These are phyloP conservation scores for Suhomyces bribrorum DNA, from an alignment of 1,139 yeast genomes.

Conservation along the genomic window DNA sequence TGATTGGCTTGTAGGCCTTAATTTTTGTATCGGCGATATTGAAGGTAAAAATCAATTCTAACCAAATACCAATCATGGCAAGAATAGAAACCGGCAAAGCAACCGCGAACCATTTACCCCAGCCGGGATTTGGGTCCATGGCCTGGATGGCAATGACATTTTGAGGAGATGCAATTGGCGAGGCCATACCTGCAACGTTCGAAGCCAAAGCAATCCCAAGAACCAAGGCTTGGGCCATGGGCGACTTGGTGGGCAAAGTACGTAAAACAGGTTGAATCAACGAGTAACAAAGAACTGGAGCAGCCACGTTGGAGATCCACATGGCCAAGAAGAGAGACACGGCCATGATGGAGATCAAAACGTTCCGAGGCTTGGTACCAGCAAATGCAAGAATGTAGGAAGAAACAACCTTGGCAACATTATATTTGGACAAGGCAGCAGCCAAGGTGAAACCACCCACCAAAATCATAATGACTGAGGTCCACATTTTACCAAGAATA, in stretches of 20 bases:
- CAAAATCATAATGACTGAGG: conserved; percentile 83
- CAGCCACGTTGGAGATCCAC: conserved; percentile 97
- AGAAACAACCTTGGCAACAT: conserved; percentile 81
- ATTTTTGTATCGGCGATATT: conserved; percentile 51
- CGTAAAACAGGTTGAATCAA: conserved; percentile 86
- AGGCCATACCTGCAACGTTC: conserved; percentile 93
- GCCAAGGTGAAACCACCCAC: conserved; percentile 94
- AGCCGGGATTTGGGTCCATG: conserved; percentile 88
- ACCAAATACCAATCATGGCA: conserved; percentile 68
- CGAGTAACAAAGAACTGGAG: conserved; percentile 89
- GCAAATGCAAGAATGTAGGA: conserved; percentile 79
- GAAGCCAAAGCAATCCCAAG: conserved; percentile 91
- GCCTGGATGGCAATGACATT: conserved; percentile 85
- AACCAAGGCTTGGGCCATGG: conserved; percentile 79
- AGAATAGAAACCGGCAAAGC: conserved; percentile 76
- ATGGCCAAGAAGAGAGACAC: conserved; percentile 84
- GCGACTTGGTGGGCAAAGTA: conserved; percentile 75
- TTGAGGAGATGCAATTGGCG: conserved; percentile 96
- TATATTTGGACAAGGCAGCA: conserved; percentile 88
- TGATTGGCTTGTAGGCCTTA: conserved; percentile 61
- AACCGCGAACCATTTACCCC: conserved; percentile 93
- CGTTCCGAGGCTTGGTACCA: conserved; percentile 80
- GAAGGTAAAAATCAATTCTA: conserved; percentile 66
- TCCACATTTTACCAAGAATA: conserved; percentile 89
- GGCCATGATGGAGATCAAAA: conserved; percentile 76